A percentile compares a stretch with the other conserved stretches of the same genome.
Conservation (phyloP, 2,329 filamentous ascomycete genomes). For the Coccinonectria pachysandricola region DNA sequence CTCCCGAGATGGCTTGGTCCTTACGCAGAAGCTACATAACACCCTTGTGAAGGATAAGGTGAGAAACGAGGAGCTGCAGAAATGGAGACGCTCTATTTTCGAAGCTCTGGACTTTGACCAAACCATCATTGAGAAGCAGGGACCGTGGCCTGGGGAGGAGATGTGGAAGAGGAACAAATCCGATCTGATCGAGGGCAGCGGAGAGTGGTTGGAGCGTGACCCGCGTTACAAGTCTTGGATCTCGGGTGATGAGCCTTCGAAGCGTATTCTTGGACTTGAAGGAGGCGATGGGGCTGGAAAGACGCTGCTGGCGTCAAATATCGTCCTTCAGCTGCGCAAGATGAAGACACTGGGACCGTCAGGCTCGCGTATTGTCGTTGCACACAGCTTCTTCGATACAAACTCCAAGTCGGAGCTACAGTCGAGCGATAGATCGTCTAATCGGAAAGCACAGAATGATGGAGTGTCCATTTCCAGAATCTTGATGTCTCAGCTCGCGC, state of each 20-base stretch:
- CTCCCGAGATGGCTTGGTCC: slow-evolving; percentile 14
- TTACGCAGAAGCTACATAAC: slow-evolving; percentile 5
- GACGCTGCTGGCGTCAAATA: slow-evolving; percentile 23
- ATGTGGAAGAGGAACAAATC: slow-evolving; percentile 20
- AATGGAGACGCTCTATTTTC: slow-evolving; percentile 19
- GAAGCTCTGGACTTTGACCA: slow-evolving; percentile 19
- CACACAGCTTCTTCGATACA: slow-evolving; percentile 4
- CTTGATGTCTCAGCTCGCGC: slow-evolving; percentile 22
- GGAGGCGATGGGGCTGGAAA: slow-evolving; percentile 22
- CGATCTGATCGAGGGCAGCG: slow-evolving; percentile 19
- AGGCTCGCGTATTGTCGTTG: slow-evolving; percentile 3
- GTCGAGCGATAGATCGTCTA: too few relatives aligned
- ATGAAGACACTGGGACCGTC: slow-evolving; percentile 1
- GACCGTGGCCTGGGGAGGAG: slow-evolving; percentile 19
- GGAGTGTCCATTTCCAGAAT: neutral
- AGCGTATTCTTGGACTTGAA: slow-evolving; percentile 14
- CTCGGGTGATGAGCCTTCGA: neutral
- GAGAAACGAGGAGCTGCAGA: slow-evolving; percentile 18
- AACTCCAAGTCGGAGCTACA: slow-evolving; percentile 3
- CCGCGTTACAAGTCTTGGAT: slow-evolving; percentile 3
- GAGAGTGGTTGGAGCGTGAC: slow-evolving; percentile 7
- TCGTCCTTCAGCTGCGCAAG: slow-evolving; percentile 18
- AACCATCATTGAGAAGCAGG: slow-evolving; percentile 19
- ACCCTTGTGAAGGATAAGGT: slow-evolving; percentile 20
- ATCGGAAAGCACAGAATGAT: too few relatives aligned